Evolutionary conservation across 2,329 filamentous ascomycete species (phyloP).

Genomic region (Stagonosporopsis vannaccii): DNA sequence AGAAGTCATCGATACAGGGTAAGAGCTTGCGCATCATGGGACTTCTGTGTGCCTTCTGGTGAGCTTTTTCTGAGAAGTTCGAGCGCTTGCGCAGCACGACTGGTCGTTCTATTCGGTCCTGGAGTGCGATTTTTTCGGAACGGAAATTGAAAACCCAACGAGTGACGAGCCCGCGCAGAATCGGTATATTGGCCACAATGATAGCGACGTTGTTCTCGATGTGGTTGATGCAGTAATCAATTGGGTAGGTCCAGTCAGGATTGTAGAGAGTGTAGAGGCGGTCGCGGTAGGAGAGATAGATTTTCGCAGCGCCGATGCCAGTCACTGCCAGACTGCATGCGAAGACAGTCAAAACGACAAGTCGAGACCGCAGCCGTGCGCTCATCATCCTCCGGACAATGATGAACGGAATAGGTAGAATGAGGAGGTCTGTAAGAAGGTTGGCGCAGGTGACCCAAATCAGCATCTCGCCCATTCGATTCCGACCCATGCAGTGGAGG

Average conservation of each 20-base stretch:
- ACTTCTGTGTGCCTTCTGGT: slow-evolving; percentile 26
- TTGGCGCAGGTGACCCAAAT: slow-evolving; percentile 53
- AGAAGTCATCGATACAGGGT: slow-evolving; percentile 48
- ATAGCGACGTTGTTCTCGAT: slow-evolving; percentile 53
- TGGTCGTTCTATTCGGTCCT: slow-evolving; percentile 39
- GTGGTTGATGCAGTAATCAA: slow-evolving; percentile 52
- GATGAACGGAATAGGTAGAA: slow-evolving; percentile 52
- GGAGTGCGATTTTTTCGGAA: slow-evolving; percentile 38
- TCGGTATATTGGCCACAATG: slow-evolving; percentile 51
- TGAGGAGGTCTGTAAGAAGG: slow-evolving; percentile 50
- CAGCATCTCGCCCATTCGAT: slow-evolving; percentile 48
- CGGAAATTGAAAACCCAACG: slow-evolving; percentile 51
- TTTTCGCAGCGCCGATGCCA: slow-evolving; percentile 50
- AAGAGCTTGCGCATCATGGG: slow-evolving; percentile 42
- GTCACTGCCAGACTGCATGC: slow-evolving; percentile 52
- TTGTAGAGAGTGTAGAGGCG: slow-evolving; percentile 47
- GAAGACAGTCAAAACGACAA: slow-evolving; percentile 51
- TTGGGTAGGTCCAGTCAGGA: slow-evolving; percentile 52
- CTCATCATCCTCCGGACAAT: slow-evolving; percentile 52
- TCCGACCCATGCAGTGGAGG: slow-evolving; percentile 48
- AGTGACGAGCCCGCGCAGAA: slow-evolving; percentile 51
- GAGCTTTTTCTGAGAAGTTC: slow-evolving; percentile 36
- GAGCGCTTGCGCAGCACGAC: slow-evolving; percentile 41
- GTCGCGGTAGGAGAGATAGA: slow-evolving; percentile 51
- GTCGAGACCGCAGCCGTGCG: slow-evolving; percentile 46